Evolutionary conservation across 345 rosid genomes (phyloP).

Genomic region (Eucalyptus microcorys): DNA sequence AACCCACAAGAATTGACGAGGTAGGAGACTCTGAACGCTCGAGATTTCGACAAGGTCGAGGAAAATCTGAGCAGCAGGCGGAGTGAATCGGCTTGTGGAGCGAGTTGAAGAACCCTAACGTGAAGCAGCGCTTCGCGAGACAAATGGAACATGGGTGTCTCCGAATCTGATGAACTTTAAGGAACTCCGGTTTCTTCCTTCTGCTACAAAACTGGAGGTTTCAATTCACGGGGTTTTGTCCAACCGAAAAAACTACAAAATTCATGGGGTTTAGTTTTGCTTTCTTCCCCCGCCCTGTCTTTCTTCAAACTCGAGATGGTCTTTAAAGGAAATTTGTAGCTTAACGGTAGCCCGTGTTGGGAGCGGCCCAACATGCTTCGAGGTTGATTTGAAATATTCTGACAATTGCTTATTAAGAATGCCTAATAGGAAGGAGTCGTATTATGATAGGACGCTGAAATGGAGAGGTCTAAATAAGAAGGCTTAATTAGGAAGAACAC

Average conservation of each 20-base stretch:
- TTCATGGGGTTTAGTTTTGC: background rate
- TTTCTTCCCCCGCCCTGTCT: background rate
- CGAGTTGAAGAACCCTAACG: background rate
- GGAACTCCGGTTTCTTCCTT: background rate
- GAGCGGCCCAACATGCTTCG: too few species aligned
- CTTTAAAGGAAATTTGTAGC: background rate
- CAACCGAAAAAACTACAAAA: too few species aligned
- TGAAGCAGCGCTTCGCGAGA: background rate
- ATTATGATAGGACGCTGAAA: too few species aligned
- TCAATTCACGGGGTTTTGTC: background rate
- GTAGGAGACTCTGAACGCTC: conserved; percentile 18
- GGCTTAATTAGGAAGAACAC: too few species aligned
- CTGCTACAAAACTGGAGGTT: background rate
- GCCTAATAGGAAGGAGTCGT: rapidly evolving
- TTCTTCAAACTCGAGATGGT: background rate
- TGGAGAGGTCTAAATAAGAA: too few species aligned
- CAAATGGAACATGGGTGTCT: background rate
- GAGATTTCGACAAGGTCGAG: background rate
- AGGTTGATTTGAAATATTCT: too few species aligned
- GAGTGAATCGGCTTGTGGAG: background rate
- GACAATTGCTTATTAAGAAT: too few species aligned
- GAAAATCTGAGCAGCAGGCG: background rate
- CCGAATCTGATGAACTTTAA: background rate
- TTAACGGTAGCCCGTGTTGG: background rate
- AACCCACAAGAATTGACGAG: conserved; percentile 16